These are phyloP conservation scores for Aphanomyces stellatus DNA, from an alignment of 352 stramenopile genomes.

Conservation along the genomic window DNA sequence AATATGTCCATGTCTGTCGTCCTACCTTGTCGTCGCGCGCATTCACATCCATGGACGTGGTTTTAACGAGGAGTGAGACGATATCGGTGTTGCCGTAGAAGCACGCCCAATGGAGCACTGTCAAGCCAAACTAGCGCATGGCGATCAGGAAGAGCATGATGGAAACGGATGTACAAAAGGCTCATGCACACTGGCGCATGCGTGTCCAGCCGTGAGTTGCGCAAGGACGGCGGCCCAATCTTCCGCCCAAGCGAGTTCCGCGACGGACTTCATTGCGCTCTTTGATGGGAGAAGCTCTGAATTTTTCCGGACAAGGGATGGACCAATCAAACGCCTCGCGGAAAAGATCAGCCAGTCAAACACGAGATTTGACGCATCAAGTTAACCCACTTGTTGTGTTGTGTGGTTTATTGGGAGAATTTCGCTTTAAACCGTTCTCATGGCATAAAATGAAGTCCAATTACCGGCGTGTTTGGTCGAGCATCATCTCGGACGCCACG, in stretches of 20 bases:
- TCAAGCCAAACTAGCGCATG: slow-evolving; percentile 10
- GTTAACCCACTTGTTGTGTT: no score
- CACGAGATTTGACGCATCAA: no score
- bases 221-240: not conserved
- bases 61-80: not conserved
- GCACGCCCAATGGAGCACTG: slow-evolving; percentile 4
- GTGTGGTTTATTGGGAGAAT: no score
- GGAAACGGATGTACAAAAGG: not conserved
- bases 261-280: not conserved
- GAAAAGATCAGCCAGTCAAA: no score
- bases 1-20: no score
- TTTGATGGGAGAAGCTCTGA: not conserved
- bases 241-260: not conserved
- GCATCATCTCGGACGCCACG: no score
- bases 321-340: no score
- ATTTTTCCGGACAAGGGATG: no score
- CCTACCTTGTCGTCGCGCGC: not conserved
- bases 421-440: no score
- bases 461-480: no score
- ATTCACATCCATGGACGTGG: not conserved
- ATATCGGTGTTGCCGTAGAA: not conserved
- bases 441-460: no score
- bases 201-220: not conserved
- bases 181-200: not conserved
- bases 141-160: not conserved